Base-by-base conservation (phyloP, 169 alveolate genomes). In the Plasmodium inui region DNA sequence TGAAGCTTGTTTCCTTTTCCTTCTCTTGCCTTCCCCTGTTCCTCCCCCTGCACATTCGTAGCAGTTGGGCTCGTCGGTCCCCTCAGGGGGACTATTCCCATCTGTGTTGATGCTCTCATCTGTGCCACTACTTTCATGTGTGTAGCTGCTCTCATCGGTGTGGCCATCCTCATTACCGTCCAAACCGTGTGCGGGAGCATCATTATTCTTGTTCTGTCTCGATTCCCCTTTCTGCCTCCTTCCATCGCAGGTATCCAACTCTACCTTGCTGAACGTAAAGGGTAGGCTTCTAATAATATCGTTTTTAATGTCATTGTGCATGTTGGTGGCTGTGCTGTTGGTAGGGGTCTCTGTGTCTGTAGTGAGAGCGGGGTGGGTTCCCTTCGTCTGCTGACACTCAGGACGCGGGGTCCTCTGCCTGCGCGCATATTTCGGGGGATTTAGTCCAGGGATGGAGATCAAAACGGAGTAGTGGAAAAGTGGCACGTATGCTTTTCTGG, bases 271-370 rank as follows among this genome's bases (percentile, higher is more conserved):
- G 79, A 86, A 86, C 28, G 53, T 76, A 44, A 86, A 86, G n/a
- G 93, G 93, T 0, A 86, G 41, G 67, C 61, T 86, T n/a, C 76
- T 76, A 76, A 86, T 86, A 19, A 86, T n/a, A 3, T 86, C 93
- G 8, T 86, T 34, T 19, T 86, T 73, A 50, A 86, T 86, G n/a
- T 86, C 93, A 14, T 72, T 8, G 70, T 76, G 61, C 93, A 76
- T 86, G 10, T 84, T 71, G 10, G 19, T 72, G 9, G 0, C 34
- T 53, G 30, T 57, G 19, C 19, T 12, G 67, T 57, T 41, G 50
- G 50, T 41, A 41, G 12, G 55, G 55, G n/a, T 44, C 55, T 44
- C 55, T 44, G n/a, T 44, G 55, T 44, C 17, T 4, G 53, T 9
- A 12, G 55, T 44, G n/a, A 44, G 55, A 44, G 55, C 4, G 55